Base-by-base conservation (phyloP, 345 rosid genomes). In the Passiflora organensis region DNA sequence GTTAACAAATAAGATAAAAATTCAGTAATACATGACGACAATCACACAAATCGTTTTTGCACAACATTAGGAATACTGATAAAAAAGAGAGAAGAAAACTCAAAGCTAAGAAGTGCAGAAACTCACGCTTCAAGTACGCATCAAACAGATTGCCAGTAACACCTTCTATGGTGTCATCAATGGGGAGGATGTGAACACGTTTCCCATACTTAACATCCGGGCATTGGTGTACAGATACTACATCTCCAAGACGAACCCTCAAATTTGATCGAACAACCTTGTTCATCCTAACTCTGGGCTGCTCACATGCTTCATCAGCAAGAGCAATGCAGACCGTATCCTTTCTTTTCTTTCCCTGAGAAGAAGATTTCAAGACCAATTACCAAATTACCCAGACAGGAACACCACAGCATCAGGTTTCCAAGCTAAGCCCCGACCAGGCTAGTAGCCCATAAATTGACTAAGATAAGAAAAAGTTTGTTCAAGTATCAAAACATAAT, bases 211-310 rank as follows among this genome's bases (percentile, higher is more conserved):
- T 79, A 3, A 84, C 87, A 75, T 81, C 87, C 2, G 83, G 87
- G 63, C 85, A 81, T 21, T 79, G 87, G 39, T 81, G 87, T 65
- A 84, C 70, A 18, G 91, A 79, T 6, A 77, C 76, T 43, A 84
- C 83, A 67, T 84, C 91, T 4, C 87, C 91, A 58, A 84, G 86
- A 32, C 85, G 74, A 60, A 84, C 85, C 71, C 91, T 77, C 24
- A 84, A 58, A 50, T 84, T 84, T 0, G 85, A 75, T 43, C 85
- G 65, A 49, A 84, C 81, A 71, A 84, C 85, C 56, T 84, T 81
- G 62, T 84, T 84, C 85, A 84, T 75, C 74, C 87, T 73, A 28
- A 84, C 81, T 42, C 75, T 84, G 0, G 85, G 71, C 39, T 49
- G 63, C 15, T 79, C 87, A 4, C 87, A 81, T 43, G 77, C 65